Conservation (phyloP, 805 yeast genomes). For the Candida rishiriensis region DNA sequence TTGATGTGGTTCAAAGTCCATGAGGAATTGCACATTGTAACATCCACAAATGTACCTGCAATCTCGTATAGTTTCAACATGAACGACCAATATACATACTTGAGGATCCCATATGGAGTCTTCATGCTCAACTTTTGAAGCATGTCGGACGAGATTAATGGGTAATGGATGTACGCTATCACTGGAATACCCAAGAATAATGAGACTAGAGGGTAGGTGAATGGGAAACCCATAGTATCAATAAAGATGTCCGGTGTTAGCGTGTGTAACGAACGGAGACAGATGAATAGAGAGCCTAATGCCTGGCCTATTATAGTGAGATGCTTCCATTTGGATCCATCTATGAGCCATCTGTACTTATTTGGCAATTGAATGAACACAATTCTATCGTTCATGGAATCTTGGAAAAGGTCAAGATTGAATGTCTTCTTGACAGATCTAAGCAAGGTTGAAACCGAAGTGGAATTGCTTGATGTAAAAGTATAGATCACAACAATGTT, state of each 20-base stretch:
- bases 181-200: constrained; percentile 65
- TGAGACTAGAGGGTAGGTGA: constrained; percentile 65
- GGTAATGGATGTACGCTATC: constrained; percentile 89
- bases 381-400: constrained; percentile 22
- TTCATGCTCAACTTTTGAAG: constrained; percentile 46
- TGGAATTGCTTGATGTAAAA: constrained; percentile 22
- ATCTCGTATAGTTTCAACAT: constrained; percentile 61
- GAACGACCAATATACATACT: constrained; percentile 65
- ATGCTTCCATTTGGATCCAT: constrained; percentile 67
- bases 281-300: constrained; percentile 65
- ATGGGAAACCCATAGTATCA: constrained; percentile 94
- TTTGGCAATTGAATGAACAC: constrained; percentile 30
- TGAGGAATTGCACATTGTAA: constrained; percentile 75
- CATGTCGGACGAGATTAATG: constrained; percentile 89
- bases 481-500: constrained; percentile 65
- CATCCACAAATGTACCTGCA: constrained; percentile 62
- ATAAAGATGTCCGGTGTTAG: constrained; percentile 86
- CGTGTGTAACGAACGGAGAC: constrained; percentile 63
- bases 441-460: constrained; percentile 23
- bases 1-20: constrained; percentile 85
- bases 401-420: constrained; percentile 24
- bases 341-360: constrained; percentile 50
- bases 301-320: constrained; percentile 88
- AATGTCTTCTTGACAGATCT: constrained; percentile 21
- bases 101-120: constrained; percentile 29